phyloP scores from a whole-genome alignment of 352 stramenopile species.

The Globisporangium nagaii region DNA sequence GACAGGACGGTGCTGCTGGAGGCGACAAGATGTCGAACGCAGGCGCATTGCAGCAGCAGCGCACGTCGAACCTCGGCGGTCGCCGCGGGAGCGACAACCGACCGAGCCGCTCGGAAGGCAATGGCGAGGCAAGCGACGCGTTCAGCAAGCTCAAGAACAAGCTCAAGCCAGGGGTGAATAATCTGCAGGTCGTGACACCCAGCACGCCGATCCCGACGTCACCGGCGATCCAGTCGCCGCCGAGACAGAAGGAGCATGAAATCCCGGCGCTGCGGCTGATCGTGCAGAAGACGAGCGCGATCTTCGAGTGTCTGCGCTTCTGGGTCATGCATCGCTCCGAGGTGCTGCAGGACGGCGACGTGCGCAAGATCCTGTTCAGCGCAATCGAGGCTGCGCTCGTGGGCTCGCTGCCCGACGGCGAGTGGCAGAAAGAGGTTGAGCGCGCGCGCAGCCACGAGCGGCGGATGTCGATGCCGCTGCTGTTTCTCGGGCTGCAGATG shows the following conservation, averaged over 20 bases:
- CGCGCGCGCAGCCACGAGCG: conserved; percentile 51
- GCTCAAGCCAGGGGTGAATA: conserved; percentile 25
- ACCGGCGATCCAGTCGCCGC: conserved; percentile 30
- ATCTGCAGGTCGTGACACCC: neutral
- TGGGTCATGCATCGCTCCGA: conserved; percentile 80
- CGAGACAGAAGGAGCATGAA: conserved; percentile 41
- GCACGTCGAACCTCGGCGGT: conserved; percentile 12
- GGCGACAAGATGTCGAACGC: conserved; percentile 23
- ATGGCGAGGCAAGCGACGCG: conserved; percentile 32
- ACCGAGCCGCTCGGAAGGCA: conserved; percentile 32
- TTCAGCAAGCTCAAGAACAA: conserved; percentile 78
- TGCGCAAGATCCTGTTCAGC: conserved; percentile 83
- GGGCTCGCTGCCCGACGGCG: conserved; percentile 66
- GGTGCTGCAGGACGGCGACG: conserved; percentile 68
- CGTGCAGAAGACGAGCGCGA: conserved; percentile 77
- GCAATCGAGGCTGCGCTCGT: conserved; percentile 83
- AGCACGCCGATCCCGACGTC: conserved; percentile 14
- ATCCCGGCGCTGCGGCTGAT: conserved; percentile 70
- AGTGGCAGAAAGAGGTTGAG: conserved; percentile 80
- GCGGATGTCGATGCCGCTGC: conserved; percentile 74
- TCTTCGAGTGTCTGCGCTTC: conserved; percentile 83
- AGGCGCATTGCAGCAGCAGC: conserved; percentile 9
- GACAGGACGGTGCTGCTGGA: neutral
- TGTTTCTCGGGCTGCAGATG: conserved; percentile 86
- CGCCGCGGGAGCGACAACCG: conserved; percentile 49